A percentile compares a stretch with the other conserved stretches of the same genome.
These are phyloP conservation scores for Eutrema heterophyllum DNA, from an alignment of 345 rosid species.

Conservation along the genomic window DNA sequence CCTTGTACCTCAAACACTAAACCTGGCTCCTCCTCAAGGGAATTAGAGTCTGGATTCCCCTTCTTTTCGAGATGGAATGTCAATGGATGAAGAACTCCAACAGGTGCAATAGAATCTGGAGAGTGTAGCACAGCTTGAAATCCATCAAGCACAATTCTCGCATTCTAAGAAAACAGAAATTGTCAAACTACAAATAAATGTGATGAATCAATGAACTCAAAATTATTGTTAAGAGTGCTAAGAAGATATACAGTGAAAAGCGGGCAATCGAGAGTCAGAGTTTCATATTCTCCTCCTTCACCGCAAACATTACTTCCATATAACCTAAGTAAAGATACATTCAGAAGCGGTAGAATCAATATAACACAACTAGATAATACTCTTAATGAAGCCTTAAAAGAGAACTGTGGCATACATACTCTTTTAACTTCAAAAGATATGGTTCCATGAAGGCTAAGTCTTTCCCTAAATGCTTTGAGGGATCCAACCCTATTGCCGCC, in stretches of 20 bases:
- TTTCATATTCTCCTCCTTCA: conserved; percentile 99
- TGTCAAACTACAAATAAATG: background rate
- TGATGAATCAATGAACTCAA: background rate
- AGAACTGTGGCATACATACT: conserved; percentile 61
- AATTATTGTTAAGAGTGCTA: background rate
- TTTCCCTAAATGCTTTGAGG: conserved; percentile 87
- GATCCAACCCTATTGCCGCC: conserved; percentile 91
- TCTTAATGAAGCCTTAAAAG: background rate
- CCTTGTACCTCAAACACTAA: conserved; percentile 62
- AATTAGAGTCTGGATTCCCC: conserved; percentile 25
- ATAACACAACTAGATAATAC: background rate
- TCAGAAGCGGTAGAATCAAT: background rate
- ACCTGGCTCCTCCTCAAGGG: conserved; percentile 33
- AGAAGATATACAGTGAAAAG: conserved; percentile 65
- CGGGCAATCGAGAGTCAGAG: conserved; percentile 92
- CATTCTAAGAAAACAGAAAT: conserved; percentile 43
- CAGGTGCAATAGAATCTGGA: conserved; percentile 85
- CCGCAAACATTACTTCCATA: conserved; percentile 96
- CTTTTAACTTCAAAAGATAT: conserved; percentile 76
- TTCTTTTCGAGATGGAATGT: conserved; percentile 73
- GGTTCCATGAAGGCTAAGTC: conserved; percentile 62
- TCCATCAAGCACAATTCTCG: conserved; percentile 79
- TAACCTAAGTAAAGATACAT: conserved; percentile 38
- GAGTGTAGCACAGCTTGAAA: conserved; percentile 75
- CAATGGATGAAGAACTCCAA: conserved; percentile 81